Base-by-base conservation (phyloP, 495 filamentous ascomycete genomes). In the Podospora conica region DNA sequence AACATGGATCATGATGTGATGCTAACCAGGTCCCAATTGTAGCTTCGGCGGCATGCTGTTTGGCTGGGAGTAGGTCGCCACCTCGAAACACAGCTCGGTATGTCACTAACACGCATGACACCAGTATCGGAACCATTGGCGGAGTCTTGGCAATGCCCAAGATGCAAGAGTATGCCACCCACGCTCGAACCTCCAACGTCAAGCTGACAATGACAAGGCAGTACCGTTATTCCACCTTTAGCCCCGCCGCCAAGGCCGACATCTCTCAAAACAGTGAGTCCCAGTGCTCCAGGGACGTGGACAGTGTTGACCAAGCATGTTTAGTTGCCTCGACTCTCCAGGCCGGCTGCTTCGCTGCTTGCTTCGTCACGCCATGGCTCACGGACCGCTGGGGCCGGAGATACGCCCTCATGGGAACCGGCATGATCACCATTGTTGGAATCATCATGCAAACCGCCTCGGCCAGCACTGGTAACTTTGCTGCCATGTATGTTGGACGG, bases 41-140 rank as follows among this genome's bases (percentile, higher is more conserved):
- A 89, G 88, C 76, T 92, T 90, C 63, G 90, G 88, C 59, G 90
- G 89, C 59, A 90, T 88, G 84, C 79, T 87, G 27, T 88, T 88
- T 60, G 86, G 86, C 24, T 84, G 86, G 81, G 80, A 79, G 81
- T 83, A 53, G 21, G 70, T 70, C 23, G 12, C 29, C 29, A 22
- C 10, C 53, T 48, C 15, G 12, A 58, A 24, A 55, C 9, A 0
- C 12, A 24, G 9, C 6, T 31, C 1, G 20, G 6, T 5, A 55
- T 56, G 18, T 11, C 25, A 54, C 61, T 63, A 33, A 55, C 25
- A 12, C 0, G 11, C 10, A 1, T 27, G 5, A 53, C 2, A 57
- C 21, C 10, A 56, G 61, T 27, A 63, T 63, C 29, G 59, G 59
- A 40, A 61, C 59, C 9, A 88, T 88, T 66, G 85, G 86, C 6